Base-by-base conservation (phyloP, 129 eudicot species). In the Artemisia argyi region DNA sequence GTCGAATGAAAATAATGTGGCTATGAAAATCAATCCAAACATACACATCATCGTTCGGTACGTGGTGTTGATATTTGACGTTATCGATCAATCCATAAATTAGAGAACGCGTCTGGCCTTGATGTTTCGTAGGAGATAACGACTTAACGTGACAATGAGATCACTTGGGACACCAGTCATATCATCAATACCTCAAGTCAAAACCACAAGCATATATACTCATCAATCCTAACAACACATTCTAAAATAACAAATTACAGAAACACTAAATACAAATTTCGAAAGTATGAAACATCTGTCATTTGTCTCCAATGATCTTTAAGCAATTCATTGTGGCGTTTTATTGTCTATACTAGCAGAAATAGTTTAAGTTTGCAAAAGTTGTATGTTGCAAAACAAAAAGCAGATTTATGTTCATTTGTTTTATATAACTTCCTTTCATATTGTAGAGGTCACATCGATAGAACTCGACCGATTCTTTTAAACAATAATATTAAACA, bases 121-220 rank as follows among this genome's bases (percentile, higher is more conserved):
- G 71, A 48, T 66, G 56, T 19, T 26, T 50, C 14, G 13, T 22
- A 4, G 20, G 13, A 49, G 35, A 67, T 22, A 50, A 67, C 13
- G 60, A 49, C 19, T 26, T 67, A 67, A 20, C 30, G 28, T n/a
- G 39, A 51, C 22, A 51, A 68, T 51, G 39, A 51, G 52, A 68
- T n/a, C 35, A 26, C 49, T 51, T 3, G 11, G 47, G 35, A 30
- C 4, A 30, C 35, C 4, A 4, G 35, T 24, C 1, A 24, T 24
- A 24, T 24, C 2, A 24, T 24, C 26, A 24, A 24, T 24, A 24
- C 26, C 26, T 24, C 26, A 24, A 24, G 26, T 24, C 26, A 24
- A 24, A 24, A 30, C 35, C 60, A 26, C 42, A 50, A 68, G 14
- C 73, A 68, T 60, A 28, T 14, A 68, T 60, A 28, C 7, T n/a